Base-by-base conservation (phyloP, 768 basidiomycete species). In the Mycena polygramma region DNA sequence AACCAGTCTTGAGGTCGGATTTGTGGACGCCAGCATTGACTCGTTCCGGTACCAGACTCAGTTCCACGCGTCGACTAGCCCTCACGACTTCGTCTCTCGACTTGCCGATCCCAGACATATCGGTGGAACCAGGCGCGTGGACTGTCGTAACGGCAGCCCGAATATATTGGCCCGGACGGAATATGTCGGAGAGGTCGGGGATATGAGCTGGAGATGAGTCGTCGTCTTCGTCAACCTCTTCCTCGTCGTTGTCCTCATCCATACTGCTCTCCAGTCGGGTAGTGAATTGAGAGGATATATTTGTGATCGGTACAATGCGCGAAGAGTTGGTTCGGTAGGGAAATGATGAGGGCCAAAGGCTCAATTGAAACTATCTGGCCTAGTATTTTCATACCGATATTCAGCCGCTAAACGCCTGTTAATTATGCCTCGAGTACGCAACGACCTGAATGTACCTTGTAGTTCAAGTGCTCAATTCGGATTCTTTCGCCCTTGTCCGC, bases 221-320 rank as follows among this genome's bases (percentile, higher is more conserved):
- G 6, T 86, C 84, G 3, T 88, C 85, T 22, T 89, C 86, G 14
- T 81, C 83, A 52, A 85, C 86, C 30, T 83, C 80, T 14, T 81
- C 84, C 7, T 79, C 77, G 22, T 82, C 84, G 39, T 87, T 85
- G 4, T 83, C 86, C 35, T 84, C 84, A 54, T 88, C 86, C 41
- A 89, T 90, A 72, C 87, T 85, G 39, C 86, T 84, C 77, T 94
- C 93, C 36, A 99, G 85, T 22, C 87, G 83, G 36, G 80, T 74
- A 10, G 96, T 98, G 68, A 96, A 86, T 76, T 94, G 91, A 39
- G 88, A 81, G 17, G 96, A 94, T 67, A 99, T 88, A 79, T 96
- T 92, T 48, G 97, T 99, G 72, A 99, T 95, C 26, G 97, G 97
- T 41, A 99, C 87, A n/a, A 81, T 99, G 96, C 11, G 89, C 98